Evolutionary conservation across 75 land plant species (phyloP).

Genomic region (Cryptomeria japonica): DNA sequence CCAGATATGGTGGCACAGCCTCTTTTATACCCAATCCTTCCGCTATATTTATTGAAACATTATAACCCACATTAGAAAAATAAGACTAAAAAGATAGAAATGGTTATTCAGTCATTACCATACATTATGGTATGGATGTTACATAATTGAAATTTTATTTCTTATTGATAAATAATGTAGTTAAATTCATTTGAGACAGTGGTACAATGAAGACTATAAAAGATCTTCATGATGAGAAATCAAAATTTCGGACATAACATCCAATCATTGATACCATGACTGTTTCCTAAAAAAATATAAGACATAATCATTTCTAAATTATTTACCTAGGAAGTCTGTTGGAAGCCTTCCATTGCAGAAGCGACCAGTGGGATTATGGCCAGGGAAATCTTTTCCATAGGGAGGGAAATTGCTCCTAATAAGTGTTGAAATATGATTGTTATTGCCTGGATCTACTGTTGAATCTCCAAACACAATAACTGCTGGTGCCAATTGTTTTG

Average conservation of each 20-base stretch:
- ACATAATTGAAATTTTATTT: too few relatives aligned
- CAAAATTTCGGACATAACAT: too few relatives aligned
- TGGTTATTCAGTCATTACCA: too few relatives aligned
- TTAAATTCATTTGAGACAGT: too few relatives aligned
- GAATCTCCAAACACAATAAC: conserved; percentile 28
- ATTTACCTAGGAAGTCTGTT: not conserved
- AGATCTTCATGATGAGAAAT: too few relatives aligned
- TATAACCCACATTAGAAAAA: not conserved
- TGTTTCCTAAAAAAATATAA: too few relatives aligned
- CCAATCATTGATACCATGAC: too few relatives aligned
- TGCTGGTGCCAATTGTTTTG: conserved; percentile 3
- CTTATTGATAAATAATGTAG: too few relatives aligned
- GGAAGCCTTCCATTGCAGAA: conserved; percentile 23
- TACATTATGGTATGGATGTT: too few relatives aligned
- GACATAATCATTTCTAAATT: not conserved
- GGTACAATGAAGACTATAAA: too few relatives aligned
- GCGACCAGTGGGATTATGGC: conserved; percentile 18
- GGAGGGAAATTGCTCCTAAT: conserved; percentile 18
- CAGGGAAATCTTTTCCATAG: conserved; percentile 22
- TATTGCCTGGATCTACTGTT: conserved; percentile 24
- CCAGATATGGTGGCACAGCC: conserved; percentile 29
- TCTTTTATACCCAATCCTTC: conserved; percentile 18
- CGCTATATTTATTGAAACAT: not conserved
- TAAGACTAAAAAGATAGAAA: not conserved
- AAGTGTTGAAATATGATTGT: conserved; percentile 17